phyloP scores from a whole-genome alignment of 2,329 filamentous ascomycete species.

The Diplodia sapinea region DNA sequence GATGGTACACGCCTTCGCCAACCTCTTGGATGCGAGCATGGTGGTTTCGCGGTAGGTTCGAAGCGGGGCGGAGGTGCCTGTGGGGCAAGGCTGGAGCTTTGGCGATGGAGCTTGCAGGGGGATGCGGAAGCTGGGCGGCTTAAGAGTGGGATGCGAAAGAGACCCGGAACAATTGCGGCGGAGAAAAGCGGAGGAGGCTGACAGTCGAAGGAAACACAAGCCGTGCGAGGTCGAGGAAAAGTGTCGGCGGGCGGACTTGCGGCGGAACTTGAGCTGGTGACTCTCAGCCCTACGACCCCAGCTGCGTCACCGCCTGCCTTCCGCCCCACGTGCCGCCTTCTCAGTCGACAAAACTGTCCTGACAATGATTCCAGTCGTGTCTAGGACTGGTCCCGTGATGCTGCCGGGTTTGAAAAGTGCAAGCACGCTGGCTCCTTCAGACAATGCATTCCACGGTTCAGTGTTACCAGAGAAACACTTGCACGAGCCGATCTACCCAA shows the following conservation, averaged over 20 bases:
- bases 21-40: constrained; percentile 62
- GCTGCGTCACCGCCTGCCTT: constrained; percentile 9
- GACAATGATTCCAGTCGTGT: too few species aligned
- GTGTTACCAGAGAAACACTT: too few species aligned
- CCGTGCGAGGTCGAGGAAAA: neutral
- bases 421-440: neutral
- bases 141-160: neutral
- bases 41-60: constrained; percentile 5
- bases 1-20: constrained; percentile 56
- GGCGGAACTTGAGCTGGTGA: neutral
- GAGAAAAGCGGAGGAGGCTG: neutral
- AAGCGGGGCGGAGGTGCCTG: neutral
- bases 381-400: too few species aligned
- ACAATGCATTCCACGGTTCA: neutral
- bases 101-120: neutral
- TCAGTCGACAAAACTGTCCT: too few species aligned
- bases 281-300: constrained; percentile 8
- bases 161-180: neutral
- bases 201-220: neutral
- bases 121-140: neutral
- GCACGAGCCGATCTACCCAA: too few species aligned
- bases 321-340: neutral
- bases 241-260: constrained; percentile 3
- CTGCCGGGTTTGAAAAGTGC: neutral
- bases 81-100: constrained; percentile 1